A percentile compares a stretch with the other conserved stretches of the same genome.
Conservation (phyloP, 2,329 filamentous ascomycete species). For the Epichloe sibirici region DNA sequence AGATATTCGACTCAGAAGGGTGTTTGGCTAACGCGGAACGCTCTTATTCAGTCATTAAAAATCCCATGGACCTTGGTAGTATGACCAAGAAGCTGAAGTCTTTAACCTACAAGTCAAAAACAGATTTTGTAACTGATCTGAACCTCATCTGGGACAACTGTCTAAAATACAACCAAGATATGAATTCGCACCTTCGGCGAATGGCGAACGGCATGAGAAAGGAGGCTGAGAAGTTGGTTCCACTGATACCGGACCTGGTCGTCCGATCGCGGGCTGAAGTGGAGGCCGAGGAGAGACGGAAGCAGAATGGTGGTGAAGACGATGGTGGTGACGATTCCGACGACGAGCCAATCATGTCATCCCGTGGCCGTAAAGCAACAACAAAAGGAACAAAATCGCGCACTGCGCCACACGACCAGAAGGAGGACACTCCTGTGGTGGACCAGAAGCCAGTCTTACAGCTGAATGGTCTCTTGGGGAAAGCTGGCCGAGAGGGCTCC, state of each 20-base stretch:
- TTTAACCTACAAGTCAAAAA: constrained; percentile 72
- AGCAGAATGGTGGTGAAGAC: constrained; percentile 74
- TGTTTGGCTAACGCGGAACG: not conserved
- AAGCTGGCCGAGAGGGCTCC: constrained; percentile 55
- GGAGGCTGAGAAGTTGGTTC: constrained; percentile 92
- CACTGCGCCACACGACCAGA: constrained; percentile 59
- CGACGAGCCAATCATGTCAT: constrained; percentile 97
- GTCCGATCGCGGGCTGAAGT: constrained; percentile 89
- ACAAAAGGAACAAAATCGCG: constrained; percentile 68
- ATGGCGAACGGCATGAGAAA: constrained; percentile 96
- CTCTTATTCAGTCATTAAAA: constrained; percentile 63
- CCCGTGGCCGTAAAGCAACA: constrained; percentile 71
- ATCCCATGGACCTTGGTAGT: constrained; percentile 91
- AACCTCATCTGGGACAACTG: constrained; percentile 97
- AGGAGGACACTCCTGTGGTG: constrained; percentile 65
- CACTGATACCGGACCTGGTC: constrained; percentile 83
- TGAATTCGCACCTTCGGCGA: constrained; percentile 74
- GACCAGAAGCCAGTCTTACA: constrained; percentile 65
- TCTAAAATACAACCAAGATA: constrained; percentile 86
- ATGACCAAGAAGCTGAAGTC: constrained; percentile 97
- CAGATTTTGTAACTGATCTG: constrained; percentile 86
- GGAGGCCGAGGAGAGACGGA: constrained; percentile 73
- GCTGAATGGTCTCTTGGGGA: constrained; percentile 50
- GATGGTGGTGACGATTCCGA: constrained; percentile 85
- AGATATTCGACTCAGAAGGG: not conserved